phyloP scores from a whole-genome alignment of 1,284 basidiomycete species.

The Microbotryum intermedium region DNA sequence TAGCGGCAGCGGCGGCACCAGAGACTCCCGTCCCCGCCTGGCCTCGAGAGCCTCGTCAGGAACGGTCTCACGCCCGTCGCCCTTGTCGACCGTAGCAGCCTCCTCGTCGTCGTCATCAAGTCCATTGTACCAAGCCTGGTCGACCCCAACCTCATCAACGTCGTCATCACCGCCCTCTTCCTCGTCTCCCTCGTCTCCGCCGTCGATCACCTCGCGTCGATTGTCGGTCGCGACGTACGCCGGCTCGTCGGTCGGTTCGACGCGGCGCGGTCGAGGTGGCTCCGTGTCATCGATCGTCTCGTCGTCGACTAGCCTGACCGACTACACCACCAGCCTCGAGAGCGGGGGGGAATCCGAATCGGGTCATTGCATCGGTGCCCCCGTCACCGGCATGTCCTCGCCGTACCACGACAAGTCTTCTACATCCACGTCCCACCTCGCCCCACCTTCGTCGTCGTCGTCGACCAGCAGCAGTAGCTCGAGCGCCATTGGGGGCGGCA shows the following conservation, averaged over 20 bases:
- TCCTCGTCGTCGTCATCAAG: neutral
- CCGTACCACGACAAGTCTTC: constrained; percentile 1
- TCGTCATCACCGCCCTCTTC: neutral
- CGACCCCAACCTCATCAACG: neutral
- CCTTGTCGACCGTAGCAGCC: too few relatives aligned
- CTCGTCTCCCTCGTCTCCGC: constrained; percentile 1
- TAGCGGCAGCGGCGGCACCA: neutral
- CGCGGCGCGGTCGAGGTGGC: constrained; percentile 8
- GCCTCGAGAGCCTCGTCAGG: neutral
- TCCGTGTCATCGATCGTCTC: constrained; percentile 24
- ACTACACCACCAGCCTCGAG: constrained; percentile 20
- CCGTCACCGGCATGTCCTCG: neutral
- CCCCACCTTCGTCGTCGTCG: neutral
- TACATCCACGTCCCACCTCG: neutral
- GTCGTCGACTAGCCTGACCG: constrained; percentile 9
- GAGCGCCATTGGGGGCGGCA: neutral
- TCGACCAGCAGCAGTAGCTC: neutral
- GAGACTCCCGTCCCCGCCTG: neutral
- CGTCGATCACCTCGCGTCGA: constrained; percentile 8
- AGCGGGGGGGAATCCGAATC: constrained; percentile 15
- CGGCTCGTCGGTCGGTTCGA: constrained; percentile 17
- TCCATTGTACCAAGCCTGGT: too few relatives aligned
- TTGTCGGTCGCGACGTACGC: too few relatives aligned
- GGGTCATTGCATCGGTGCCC: neutral
- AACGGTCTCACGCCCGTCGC: neutral